Base-by-base conservation (phyloP, 306 rosid genomes). In the Gleditsia sinensis region DNA sequence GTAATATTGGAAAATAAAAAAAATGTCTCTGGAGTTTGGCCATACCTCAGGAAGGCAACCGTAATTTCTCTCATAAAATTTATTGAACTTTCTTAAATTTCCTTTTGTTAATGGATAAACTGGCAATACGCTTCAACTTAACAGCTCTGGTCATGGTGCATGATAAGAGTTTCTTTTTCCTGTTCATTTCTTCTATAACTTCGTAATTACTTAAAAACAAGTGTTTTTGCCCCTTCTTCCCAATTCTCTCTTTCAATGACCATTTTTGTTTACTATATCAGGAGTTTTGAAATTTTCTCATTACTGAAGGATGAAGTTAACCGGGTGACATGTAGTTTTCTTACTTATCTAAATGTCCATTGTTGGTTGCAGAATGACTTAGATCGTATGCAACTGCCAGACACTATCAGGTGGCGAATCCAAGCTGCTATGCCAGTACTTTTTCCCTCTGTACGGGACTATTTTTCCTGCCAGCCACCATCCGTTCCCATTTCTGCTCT, bases 401-500 rank as follows among this genome's bases (percentile, higher is more conserved):
- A 94, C 69, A 64, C 82, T 27, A 79, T 94, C 63, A 86, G 98
- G 72, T 81, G 87, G 89, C 91, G 94, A 34, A 94, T 94, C 75
- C 98, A 94, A 82, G 90, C 97, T 75, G 94, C 96, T 63, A 94
- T 94, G 96, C 97, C 98, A 0, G 79, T 82, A 11, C 83, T 90
- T 37, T 67, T 79, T 80, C 90, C 92, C 51, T 71, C 94, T 36
- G 69, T 58, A 5, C 82, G 91, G 75, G 68, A 78, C 75, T 58
- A 76, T 71, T 72, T 91, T 74, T 89, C 90, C 42, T 94, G 90
- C 82, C 98, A 88, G 80, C 91, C 88, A 16, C 90, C 96, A 46
- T 74, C 85, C 54, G 83, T 91, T 75, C 86, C 93, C 28, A 42
- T 34, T 63, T 75, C 86, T 60, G 88, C 91, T 43, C 56, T 88